Conservation (phyloP, 495 filamentous ascomycete genomes). For the Chlorociboria aeruginascens region DNA sequence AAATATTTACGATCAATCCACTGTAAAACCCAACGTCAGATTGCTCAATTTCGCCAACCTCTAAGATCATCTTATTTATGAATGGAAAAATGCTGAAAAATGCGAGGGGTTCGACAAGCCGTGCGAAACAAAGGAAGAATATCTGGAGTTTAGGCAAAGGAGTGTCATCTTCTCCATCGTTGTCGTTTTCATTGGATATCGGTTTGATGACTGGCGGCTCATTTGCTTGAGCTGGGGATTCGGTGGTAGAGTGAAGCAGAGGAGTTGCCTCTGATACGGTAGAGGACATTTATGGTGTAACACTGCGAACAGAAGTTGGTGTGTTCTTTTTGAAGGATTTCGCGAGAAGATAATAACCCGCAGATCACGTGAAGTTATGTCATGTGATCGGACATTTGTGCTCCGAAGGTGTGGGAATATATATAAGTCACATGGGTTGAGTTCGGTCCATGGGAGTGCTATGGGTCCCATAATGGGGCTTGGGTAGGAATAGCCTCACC, state of each 20-base stretch:
- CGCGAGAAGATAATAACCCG: no score
- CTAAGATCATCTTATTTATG: constrained; percentile 56
- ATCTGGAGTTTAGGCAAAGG: constrained; percentile 49
- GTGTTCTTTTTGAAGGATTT: no score
- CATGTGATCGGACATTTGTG: no score
- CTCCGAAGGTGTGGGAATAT: no score
- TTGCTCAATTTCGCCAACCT: constrained; percentile 41
- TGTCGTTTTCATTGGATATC: neutral
- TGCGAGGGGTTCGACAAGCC: constrained; percentile 59
- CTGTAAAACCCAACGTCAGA: constrained; percentile 59
- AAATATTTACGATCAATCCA: constrained; percentile 40
- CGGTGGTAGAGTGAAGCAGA: neutral
- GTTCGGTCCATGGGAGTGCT: no score
- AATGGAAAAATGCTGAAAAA: constrained; percentile 70
- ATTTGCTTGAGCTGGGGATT: neutral
- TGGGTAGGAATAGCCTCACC: no score
- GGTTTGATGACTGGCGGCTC: neutral
- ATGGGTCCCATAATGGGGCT: no score
- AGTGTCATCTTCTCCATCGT: constrained; percentile 13
- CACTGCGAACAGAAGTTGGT: no score
- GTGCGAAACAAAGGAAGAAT: constrained; percentile 51
- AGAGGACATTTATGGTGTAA: no score
- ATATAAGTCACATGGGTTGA: no score
- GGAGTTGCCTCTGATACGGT: neutral
- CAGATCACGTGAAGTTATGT: no score